These are phyloP conservation scores for Periconia macrospinosa DNA, from an alignment of 2,329 filamentous ascomycete genomes.

Conservation along the genomic window DNA sequence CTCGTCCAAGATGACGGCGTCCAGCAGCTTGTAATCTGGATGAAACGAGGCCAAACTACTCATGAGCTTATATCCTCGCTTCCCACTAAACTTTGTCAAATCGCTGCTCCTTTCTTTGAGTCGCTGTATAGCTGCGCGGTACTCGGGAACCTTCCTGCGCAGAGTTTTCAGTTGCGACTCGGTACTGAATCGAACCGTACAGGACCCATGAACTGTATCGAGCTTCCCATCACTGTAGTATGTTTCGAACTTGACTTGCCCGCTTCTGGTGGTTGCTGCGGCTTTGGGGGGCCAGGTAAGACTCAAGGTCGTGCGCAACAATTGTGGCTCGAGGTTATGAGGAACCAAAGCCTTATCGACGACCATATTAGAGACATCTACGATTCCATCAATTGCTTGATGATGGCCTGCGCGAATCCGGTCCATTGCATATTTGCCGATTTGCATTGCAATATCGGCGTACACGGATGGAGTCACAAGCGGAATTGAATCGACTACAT, in stretches of 20 bases:
- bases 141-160: not conserved
- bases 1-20: constrained; percentile 18
- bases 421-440: constrained; percentile 22
- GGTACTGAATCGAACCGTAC: constrained; percentile 6
- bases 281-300: constrained; percentile 5
- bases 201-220: constrained; percentile 7
- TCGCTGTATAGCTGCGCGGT: not conserved
- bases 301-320: constrained; percentile 12
- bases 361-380: constrained; percentile 15
- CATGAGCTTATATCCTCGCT: constrained; percentile 8
- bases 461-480: constrained; percentile 26
- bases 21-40: constrained; percentile 13
- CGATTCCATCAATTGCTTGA: not conserved
- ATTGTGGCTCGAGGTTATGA: constrained; percentile 3
- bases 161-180: constrained; percentile 4
- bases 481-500: constrained; percentile 16
- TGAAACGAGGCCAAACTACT: constrained; percentile 15
- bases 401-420: not conserved
- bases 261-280: constrained; percentile 9
- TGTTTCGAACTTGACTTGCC: constrained; percentile 9
- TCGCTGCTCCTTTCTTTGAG: not conserved
- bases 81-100: constrained; percentile 5
- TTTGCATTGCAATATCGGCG: constrained; percentile 37
- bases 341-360: constrained; percentile 15
- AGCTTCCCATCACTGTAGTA: constrained; percentile 7